These are phyloP conservation scores for Lipomyces mesembrius DNA, from an alignment of 805 yeast genomes.

Conservation along the genomic window DNA sequence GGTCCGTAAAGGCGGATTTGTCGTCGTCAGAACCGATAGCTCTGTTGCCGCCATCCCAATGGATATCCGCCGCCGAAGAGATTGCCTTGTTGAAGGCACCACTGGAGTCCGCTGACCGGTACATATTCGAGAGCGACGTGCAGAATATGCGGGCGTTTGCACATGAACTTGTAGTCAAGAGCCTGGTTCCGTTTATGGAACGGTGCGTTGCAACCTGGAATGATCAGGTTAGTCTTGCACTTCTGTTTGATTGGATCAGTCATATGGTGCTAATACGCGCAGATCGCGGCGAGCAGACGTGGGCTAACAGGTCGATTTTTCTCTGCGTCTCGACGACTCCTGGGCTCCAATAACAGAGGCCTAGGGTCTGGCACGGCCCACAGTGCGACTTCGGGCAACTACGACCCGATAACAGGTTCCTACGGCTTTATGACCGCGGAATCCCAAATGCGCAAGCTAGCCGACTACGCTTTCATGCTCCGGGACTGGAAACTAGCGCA, in stretches of 20 bases:
- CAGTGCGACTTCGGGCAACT: slow-evolving; percentile 45
- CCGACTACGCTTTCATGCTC: slow-evolving; percentile 92
- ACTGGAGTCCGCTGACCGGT: slow-evolving; percentile 27
- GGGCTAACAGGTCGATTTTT: slow-evolving; percentile 76
- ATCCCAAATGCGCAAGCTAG: slow-evolving; percentile 76
- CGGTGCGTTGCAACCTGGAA: slow-evolving; percentile 80
- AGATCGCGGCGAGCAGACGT: slow-evolving; percentile 50
- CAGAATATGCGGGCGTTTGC: slow-evolving; percentile 49
- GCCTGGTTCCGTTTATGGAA: slow-evolving; percentile 83
- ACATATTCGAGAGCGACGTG: slow-evolving; percentile 45
- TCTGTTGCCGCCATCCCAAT: slow-evolving; percentile 43
- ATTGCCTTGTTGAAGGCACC: slow-evolving; percentile 37
- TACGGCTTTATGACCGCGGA: slow-evolving; percentile 70
- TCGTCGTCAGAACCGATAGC: slow-evolving; percentile 29
- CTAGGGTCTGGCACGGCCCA: slow-evolving; percentile 38
- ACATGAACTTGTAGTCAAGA: slow-evolving; percentile 55
- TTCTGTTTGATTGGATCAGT: not conserved
- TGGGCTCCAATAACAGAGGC: slow-evolving; percentile 45
- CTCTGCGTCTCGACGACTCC: slow-evolving; percentile 66
- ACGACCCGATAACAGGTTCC: slow-evolving; percentile 57
- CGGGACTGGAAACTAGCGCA: slow-evolving; percentile 85
- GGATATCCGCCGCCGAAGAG: slow-evolving; percentile 56
- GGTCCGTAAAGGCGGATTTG: slow-evolving; percentile 14
- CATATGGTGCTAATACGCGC: not conserved
- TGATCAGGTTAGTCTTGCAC: slow-evolving; percentile 66